Evolutionary conservation across 805 yeast genomes (phyloP).

Genomic region (Kregervanrija fluxuum): DNA sequence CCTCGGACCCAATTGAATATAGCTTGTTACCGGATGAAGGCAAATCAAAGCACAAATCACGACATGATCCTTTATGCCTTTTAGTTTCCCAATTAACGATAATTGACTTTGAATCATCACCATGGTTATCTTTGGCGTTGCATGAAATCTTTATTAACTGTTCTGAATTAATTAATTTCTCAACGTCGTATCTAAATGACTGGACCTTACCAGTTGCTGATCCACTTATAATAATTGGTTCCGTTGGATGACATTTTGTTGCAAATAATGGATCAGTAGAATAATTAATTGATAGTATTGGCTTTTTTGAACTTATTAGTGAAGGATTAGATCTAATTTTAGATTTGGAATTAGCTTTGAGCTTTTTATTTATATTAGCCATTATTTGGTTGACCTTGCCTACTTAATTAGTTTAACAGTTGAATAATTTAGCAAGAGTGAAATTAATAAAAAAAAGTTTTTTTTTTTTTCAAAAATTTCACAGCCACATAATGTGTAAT

Average conservation of each 20-base stretch:
- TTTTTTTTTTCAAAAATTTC: no score
- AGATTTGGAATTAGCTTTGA: no score
- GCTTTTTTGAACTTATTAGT: slow-evolving; percentile 12
- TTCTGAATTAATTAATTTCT: slow-evolving; percentile 23
- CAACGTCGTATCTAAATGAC: slow-evolving; percentile 51
- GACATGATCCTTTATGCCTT: slow-evolving; percentile 84
- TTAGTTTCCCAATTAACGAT: slow-evolving; percentile 70
- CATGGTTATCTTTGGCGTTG: slow-evolving; percentile 22
- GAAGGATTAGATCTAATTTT: no score
- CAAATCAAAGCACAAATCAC: slow-evolving; percentile 63
- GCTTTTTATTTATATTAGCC: no score
- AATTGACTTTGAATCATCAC: slow-evolving; percentile 9
- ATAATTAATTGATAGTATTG: slow-evolving; percentile 39
- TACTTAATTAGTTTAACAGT: no score
- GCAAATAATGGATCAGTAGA: slow-evolving; percentile 63
- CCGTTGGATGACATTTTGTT: slow-evolving; percentile 69
- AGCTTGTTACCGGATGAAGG: slow-evolving; percentile 42
- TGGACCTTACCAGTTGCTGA: slow-evolving; percentile 75
- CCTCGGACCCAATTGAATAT: slow-evolving; percentile 74
- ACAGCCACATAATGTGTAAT: no score
- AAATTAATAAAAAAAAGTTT: no score
- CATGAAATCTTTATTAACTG: slow-evolving; percentile 23
- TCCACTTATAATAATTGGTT: slow-evolving; percentile 60
- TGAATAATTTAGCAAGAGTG: no score
- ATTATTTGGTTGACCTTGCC: no score